These are phyloP conservation scores for Candida dubliniensis DNA, from an alignment of 1,139 yeast species.

Conservation along the genomic window DNA sequence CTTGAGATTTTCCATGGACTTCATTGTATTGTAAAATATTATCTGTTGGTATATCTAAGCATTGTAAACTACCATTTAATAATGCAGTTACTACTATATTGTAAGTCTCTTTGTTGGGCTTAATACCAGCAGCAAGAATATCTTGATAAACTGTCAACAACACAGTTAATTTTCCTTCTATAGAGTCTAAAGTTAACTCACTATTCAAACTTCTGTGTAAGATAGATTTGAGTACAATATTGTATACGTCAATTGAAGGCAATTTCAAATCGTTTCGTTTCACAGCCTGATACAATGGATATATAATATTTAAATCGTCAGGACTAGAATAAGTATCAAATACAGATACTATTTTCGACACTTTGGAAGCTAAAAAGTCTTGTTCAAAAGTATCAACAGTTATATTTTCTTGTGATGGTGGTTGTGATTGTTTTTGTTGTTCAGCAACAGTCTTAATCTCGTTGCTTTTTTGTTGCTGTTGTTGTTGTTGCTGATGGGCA, in stretches of 20 bases:
- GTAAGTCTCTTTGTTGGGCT: conserved; percentile 58
- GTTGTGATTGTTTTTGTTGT: neutral
- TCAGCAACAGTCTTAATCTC: neutral
- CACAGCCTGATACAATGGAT: conserved; percentile 45
- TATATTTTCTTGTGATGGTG: neutral
- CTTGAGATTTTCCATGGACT: conserved; percentile 50
- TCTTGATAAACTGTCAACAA: conserved; percentile 69
- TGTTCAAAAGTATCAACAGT: conserved; percentile 20
- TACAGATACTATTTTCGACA: conserved; percentile 19
- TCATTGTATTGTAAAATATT: conserved; percentile 23
- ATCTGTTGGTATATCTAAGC: conserved; percentile 14
- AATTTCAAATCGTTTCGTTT: conserved; percentile 36
- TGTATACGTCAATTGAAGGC: conserved; percentile 36
- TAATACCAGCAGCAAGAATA: conserved; percentile 46
- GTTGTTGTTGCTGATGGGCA: conserved; percentile 5
- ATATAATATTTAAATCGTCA: conserved; percentile 33
- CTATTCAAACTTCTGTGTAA: conserved; percentile 29
- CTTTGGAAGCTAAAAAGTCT: conserved; percentile 25
- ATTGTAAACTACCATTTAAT: conserved; percentile 47
- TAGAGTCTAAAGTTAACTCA: conserved; percentile 23
- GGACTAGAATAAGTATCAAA: conserved; percentile 18
- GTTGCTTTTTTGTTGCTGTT: neutral
- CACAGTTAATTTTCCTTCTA: conserved; percentile 51
- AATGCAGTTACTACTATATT: conserved; percentile 51
- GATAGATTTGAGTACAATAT: conserved; percentile 39